Conservation (phyloP, 2,329 filamentous ascomycete species). For the Paecilomyces formosus region DNA sequence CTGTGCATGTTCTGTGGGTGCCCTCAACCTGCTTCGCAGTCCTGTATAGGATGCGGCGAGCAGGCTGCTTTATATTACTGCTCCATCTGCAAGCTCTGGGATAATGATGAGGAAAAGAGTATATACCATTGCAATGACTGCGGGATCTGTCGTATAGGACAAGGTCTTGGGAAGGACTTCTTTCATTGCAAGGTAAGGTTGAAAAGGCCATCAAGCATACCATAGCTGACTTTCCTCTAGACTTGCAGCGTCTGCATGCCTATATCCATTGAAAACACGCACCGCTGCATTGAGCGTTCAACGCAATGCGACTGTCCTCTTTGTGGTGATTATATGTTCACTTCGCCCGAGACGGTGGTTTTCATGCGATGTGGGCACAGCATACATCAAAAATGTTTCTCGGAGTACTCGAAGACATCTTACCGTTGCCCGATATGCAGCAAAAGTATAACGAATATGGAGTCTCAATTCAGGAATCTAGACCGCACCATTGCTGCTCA, state of each 20-base stretch:
- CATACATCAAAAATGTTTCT: constrained; percentile 85
- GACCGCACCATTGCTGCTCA: constrained; percentile 81
- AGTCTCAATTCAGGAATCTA: constrained; percentile 83
- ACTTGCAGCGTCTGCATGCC: constrained; percentile 92
- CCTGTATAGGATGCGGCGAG: constrained; percentile 68
- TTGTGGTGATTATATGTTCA: constrained; percentile 94
- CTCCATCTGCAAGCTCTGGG: constrained; percentile 91
- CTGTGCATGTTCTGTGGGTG: constrained; percentile 91
- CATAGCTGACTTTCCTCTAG: constrained; percentile 38
- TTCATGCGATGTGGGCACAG: constrained; percentile 96
- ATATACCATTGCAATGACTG: constrained; percentile 97
- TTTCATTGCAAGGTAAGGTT: constrained; percentile 85
- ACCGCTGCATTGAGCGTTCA: constrained; percentile 89
- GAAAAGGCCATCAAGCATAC: not conserved
- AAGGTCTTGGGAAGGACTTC: constrained; percentile 91
- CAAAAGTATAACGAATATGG: constrained; percentile 97
- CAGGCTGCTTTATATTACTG: constrained; percentile 87
- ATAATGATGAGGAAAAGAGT: constrained; percentile 80
- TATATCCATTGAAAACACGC: constrained; percentile 73
- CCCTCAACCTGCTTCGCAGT: constrained; percentile 72
- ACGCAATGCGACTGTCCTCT: constrained; percentile 96
- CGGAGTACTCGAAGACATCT: constrained; percentile 77
- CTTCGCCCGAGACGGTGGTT: constrained; percentile 76
- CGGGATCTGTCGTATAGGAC: constrained; percentile 85
- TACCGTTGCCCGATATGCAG: constrained; percentile 97